Evolutionary conservation across 257 asterid species (phyloP).

Genomic region (Linaria vulgaris): DNA sequence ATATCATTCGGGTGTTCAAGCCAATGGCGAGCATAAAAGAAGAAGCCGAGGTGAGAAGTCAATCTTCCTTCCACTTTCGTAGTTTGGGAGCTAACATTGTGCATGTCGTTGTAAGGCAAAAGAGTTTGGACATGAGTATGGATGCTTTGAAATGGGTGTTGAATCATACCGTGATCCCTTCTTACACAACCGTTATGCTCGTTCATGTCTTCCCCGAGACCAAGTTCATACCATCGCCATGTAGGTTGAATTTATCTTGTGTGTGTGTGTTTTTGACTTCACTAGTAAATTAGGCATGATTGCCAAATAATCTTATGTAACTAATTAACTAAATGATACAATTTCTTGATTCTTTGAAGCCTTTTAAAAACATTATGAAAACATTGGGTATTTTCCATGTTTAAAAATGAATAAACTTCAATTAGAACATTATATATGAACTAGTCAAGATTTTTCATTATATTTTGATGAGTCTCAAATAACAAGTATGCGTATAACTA

Average conservation of each 20-base stretch:
- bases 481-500: too few species aligned
- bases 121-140: slow-evolving; percentile 42
- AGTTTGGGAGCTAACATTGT: slow-evolving; percentile 28
- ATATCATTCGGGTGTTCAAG: neutral
- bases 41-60: slow-evolving; percentile 20
- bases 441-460: too few species aligned
- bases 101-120: slow-evolving; percentile 42
- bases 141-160: slow-evolving; percentile 51
- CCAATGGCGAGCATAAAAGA: slow-evolving; percentile 28
- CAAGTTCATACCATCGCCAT: slow-evolving; percentile 20
- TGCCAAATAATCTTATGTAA: too few species aligned
- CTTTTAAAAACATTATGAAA: too few species aligned
- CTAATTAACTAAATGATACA: too few species aligned
- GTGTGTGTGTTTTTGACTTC: too few species aligned
- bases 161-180: neutral
- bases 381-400: too few species aligned
- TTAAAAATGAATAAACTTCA: too few species aligned
- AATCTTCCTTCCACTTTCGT: slow-evolving; percentile 28
- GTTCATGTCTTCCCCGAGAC: slow-evolving; percentile 21
- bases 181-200: neutral
- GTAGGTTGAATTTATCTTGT: neutral
- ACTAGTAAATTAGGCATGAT: too few species aligned
- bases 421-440: too few species aligned
- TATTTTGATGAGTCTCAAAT: too few species aligned
- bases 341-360: too few species aligned